phyloP scores from a whole-genome alignment of 805 yeast genomes.

The Lipomyces yamanashiensis region DNA sequence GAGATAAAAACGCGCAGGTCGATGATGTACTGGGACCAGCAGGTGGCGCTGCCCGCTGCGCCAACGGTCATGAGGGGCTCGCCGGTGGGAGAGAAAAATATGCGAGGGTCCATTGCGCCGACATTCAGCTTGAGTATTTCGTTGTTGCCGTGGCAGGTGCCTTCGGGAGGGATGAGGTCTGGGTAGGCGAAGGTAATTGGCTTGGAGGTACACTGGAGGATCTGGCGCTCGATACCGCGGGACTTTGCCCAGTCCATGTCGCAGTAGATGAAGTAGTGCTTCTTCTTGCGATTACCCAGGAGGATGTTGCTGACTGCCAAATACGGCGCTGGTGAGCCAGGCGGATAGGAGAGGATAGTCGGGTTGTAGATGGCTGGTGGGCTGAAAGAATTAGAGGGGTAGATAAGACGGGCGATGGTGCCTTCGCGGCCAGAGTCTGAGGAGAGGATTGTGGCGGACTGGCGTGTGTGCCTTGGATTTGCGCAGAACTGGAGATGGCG shows the following conservation, averaged over 20 bases:
- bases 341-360: slow-evolving; percentile 23
- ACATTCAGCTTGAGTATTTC: slow-evolving; percentile 2
- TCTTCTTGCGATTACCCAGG: neutral
- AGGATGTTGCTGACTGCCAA: slow-evolving; percentile 9
- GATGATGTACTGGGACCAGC: slow-evolving; percentile 25
- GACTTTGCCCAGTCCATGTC: slow-evolving; percentile 25
- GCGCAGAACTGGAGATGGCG: slow-evolving; percentile 9
- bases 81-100: slow-evolving; percentile 31
- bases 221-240: slow-evolving; percentile 7
- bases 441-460: slow-evolving; percentile 4
- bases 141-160: slow-evolving; percentile 14
- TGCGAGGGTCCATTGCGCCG: slow-evolving; percentile 27
- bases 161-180: slow-evolving; percentile 12
- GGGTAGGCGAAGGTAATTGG: slow-evolving; percentile 6
- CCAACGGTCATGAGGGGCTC: slow-evolving; percentile 31
- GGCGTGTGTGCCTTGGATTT: neutral
- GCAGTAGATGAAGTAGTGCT: slow-evolving; percentile 22
- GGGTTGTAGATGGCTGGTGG: slow-evolving; percentile 23
- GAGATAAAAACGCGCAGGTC: slow-evolving; percentile 29
- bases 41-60: slow-evolving; percentile 13
- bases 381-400: neutral
- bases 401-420: slow-evolving; percentile 16
- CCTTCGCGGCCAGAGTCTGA: slow-evolving; percentile 21
- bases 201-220: slow-evolving; percentile 13
- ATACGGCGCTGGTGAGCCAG: slow-evolving; percentile 20